phyloP scores from a whole-genome alignment of 805 yeast genomes.

The Debaryomyces castellii region DNA sequence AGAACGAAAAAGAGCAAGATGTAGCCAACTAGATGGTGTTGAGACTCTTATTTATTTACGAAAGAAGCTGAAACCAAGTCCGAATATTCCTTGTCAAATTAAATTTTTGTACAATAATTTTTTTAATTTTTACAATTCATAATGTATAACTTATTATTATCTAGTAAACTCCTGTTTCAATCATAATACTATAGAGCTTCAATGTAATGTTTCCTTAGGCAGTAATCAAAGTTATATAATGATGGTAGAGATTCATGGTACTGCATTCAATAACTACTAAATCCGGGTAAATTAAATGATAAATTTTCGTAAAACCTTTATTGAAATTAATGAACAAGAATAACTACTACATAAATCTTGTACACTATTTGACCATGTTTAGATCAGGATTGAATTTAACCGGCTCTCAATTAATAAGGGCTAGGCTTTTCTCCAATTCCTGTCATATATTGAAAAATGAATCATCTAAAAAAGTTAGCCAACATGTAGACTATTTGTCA shows the following conservation, averaged over 20 bases:
- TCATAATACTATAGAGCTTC: no score
- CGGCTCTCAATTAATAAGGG: constrained; percentile 1
- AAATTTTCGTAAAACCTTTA: neutral
- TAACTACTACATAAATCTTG: neutral
- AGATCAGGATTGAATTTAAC: constrained; percentile 1
- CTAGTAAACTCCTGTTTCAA: no score
- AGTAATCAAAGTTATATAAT: no score
- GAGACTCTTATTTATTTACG: no score
- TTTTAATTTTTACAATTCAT: no score
- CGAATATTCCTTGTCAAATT: no score
- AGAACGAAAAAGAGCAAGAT: constrained; percentile 13
- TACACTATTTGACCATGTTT: constrained; percentile 3
- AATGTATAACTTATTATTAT: no score
- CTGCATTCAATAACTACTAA: neutral
- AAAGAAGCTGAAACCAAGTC: no score
- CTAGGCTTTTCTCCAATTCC: constrained; percentile 7
- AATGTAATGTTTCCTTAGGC: no score
- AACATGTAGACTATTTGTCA: constrained; percentile 57
- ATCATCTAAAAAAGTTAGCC: constrained; percentile 16
- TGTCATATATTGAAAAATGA: constrained; percentile 1
- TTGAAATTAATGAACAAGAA: neutral
- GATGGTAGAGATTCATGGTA: neutral
- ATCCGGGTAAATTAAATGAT: neutral
- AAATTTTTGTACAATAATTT: no score
- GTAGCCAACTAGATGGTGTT: neutral